A percentile compares a stretch with the other conserved stretches of the same genome.
These are phyloP conservation scores for Acer campestre DNA, from an alignment of 345 rosid genomes.

Conservation along the genomic window DNA sequence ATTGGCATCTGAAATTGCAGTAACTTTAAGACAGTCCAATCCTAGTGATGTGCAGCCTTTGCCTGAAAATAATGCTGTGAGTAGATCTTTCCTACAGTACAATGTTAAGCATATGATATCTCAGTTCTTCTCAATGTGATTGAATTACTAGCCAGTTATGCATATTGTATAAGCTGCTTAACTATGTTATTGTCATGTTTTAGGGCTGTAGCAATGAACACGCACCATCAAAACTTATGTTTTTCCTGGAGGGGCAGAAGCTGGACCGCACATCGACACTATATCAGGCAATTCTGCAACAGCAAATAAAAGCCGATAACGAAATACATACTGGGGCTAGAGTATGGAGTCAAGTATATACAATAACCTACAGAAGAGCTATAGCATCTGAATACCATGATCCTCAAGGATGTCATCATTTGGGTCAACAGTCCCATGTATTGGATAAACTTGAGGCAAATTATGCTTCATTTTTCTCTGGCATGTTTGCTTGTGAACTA, in stretches of 20 bases:
- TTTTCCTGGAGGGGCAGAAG: slow-evolving; percentile 69
- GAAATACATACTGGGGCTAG: slow-evolving; percentile 50
- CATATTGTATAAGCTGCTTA: slow-evolving; percentile 2
- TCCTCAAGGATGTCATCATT: slow-evolving; percentile 26
- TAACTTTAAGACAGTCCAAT: slow-evolving; percentile 26
- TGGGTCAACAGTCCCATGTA: slow-evolving; percentile 22
- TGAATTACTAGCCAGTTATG: background rate
- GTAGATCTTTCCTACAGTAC: slow-evolving; percentile 10
- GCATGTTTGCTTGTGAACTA: slow-evolving; percentile 56
- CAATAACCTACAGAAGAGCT: slow-evolving; percentile 59
- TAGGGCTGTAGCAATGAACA: slow-evolving; percentile 26
- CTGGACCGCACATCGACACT: slow-evolving; percentile 58
- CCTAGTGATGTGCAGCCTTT: slow-evolving; percentile 27
- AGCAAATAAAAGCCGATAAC: slow-evolving; percentile 53
- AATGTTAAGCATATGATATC: background rate
- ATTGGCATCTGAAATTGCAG: slow-evolving; percentile 36
- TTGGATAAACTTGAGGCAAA: slow-evolving; percentile 27
- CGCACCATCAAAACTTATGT: slow-evolving; percentile 46
- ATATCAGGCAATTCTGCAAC: slow-evolving; percentile 83
- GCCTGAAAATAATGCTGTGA: slow-evolving; percentile 33
- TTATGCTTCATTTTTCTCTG: slow-evolving; percentile 45
- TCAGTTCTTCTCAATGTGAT: background rate
- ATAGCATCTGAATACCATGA: slow-evolving; percentile 31
- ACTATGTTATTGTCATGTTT: slow-evolving; percentile 14
- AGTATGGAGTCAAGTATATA: slow-evolving; percentile 65